Base-by-base conservation (phyloP, 2,329 filamentous ascomycete genomes). In the Parastagonospora avenae region DNA sequence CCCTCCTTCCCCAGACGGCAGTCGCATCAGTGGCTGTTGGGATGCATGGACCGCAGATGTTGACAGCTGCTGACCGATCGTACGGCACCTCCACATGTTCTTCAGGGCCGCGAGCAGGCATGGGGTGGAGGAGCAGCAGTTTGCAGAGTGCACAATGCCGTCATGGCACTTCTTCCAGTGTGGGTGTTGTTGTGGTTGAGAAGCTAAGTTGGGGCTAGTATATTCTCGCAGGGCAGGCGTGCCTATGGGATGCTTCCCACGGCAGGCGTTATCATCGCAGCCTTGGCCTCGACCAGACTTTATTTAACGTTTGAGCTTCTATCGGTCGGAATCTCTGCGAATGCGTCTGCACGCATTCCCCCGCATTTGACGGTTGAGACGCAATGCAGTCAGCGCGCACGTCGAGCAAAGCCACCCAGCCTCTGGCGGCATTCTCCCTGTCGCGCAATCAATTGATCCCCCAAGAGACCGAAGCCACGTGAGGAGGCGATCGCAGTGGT, bases 401-500 rank as follows among this genome's bases (percentile, higher is more conserved):
- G 12, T 5, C 41, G 19, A 24, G 19, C 19, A 8, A n/a, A n/a
- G 19, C 19, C 19, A 24, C 19, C 19, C 19, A 24, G 19, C 19
- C 3, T 24, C 19, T 7, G 31, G 31, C 31, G 10, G 31, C 31
- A 32, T 32, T 32, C 9, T 32, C 31, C 4, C 14, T 19, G 3
- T 24, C 19, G 19, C 19, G 19, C 19, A 24, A 39, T n/a, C 8
- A n/a, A n/a, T n/a, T n/a, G n/a, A n/a, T n/a, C 37, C 16, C 12
- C 10, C 31, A 24, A 24, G 19, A 24, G 19, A 24, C 19, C 19
- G 19, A 24, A 12, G 51, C 47, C 48, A 49, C 45, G 52, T 37
- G 43, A 46, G 39, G 27, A 32, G 39, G 31, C n/a, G 39, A 38
- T 28, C 38, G 54, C 54, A 52, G 37, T 44, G 54, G 52, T 58